Base-by-base conservation (phyloP, 495 filamentous ascomycete genomes). In the Penicillium alfredii region DNA sequence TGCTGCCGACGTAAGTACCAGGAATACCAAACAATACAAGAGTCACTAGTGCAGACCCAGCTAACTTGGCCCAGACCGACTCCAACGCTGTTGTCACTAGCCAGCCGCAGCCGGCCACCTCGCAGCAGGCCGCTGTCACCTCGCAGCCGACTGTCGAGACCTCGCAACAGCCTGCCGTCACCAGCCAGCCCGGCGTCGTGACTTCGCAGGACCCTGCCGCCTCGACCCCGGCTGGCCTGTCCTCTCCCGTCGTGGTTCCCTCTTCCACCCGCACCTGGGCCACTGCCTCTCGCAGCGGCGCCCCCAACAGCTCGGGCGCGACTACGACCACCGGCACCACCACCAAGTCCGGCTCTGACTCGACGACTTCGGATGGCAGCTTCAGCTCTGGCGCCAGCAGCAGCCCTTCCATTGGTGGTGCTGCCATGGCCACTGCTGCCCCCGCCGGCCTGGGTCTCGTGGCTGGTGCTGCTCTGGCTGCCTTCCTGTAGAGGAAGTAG, bases 1-100 rank as follows among this genome's bases (percentile, higher is more conserved):
- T 17, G 28, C 40, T n/a, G 30, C 20, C 6, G 28, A 42, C 38
- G 55, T 63, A 56, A 50, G 49, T 8, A 32, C 3, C n/a, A 30
- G 33, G n/a, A n/a, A n/a, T n/a, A n/a, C n/a, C n/a, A n/a, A n/a
- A n/a, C n/a, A n/a, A n/a, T n/a, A n/a, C n/a, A n/a, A 30, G 17
- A 31, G 25, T 32, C 19, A 35, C 30, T 38, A 60, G 46, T 35
- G 39, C 22, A 70, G n/a, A 72, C 64, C 64, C 64, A 4, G 55
- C 49, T 31, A 73, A 55, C 47, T 56, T 72, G 24, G 65, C 61
- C 20, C 26, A 68, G 60, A 76, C 73, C 45, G 69, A 78, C 64
- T 73, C 74, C 30, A 54, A 61, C 17, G 71, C 74, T 45, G 73
- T 77, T 16, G 65, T 77, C 21, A 80, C 76, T 30, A 73, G 73